A percentile compares a stretch with the other conserved stretches of the same genome.
Conservation (phyloP, 2,329 filamentous ascomycete genomes). For the Monilinia vaccinii-corymbosi region DNA sequence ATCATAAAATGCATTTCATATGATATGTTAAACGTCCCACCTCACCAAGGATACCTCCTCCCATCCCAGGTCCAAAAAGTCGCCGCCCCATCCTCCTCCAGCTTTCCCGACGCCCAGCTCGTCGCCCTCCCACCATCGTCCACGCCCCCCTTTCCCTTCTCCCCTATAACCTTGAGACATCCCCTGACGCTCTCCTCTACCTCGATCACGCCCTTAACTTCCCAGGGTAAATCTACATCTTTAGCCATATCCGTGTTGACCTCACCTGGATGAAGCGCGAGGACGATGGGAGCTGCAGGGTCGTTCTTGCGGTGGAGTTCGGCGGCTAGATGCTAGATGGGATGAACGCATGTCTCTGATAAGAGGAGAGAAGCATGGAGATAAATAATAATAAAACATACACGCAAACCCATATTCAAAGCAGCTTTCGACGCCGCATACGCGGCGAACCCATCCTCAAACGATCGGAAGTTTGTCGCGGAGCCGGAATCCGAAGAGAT, state of each 20-base stretch:
- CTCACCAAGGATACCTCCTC: background rate
- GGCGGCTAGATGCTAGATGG: background rate
- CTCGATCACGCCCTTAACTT: background rate
- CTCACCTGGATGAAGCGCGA: background rate
- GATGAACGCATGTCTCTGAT: no score
- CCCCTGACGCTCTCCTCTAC: background rate
- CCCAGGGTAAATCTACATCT: background rate
- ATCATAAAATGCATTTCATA: background rate
- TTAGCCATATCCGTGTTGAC: background rate
- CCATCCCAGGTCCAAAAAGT: constrained; percentile 3
- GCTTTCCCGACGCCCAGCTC: background rate
- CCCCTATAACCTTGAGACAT: background rate
- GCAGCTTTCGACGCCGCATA: constrained; percentile 49
- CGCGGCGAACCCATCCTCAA: constrained; percentile 48
- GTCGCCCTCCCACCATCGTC: background rate
- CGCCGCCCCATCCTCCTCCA: background rate
- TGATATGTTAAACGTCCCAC: background rate
- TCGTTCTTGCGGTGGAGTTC: background rate
- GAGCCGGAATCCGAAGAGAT: constrained; percentile 50
- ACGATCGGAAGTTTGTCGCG: constrained; percentile 39
- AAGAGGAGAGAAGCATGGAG: background rate
- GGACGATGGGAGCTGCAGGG: background rate
- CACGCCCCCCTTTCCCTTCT: background rate
- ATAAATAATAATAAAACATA: background rate
- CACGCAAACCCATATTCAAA: constrained; percentile 43